phyloP scores from a whole-genome alignment of 805 yeast species.

The Yamadazyma endophytica region DNA sequence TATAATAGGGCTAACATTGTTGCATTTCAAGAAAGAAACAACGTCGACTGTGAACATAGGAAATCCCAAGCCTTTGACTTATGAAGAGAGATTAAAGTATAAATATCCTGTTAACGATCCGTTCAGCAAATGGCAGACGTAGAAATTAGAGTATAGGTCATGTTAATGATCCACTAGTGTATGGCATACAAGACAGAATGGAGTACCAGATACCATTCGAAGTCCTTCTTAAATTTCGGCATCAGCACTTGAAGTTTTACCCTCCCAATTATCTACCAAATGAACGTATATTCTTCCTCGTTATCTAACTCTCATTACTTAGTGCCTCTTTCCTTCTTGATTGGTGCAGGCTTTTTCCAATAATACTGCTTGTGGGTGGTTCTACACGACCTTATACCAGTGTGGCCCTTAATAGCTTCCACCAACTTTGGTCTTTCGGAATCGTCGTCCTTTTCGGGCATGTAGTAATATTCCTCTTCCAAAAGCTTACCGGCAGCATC shows the following conservation, averaged over 20 bases:
- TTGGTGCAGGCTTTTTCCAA: conserved; percentile 61
- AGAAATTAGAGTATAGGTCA: too few relatives aligned
- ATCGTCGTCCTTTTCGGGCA: conserved; percentile 78
- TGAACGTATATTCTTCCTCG: too few relatives aligned
- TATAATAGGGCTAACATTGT: conserved; percentile 27
- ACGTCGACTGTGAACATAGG: conserved; percentile 14
- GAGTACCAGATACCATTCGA: too few relatives aligned
- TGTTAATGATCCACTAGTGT: too few relatives aligned
- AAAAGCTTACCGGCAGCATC: conserved; percentile 95
- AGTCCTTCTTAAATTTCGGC: too few relatives aligned
- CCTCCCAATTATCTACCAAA: too few relatives aligned
- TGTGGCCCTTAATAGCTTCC: conserved; percentile 73
- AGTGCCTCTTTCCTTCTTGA: conserved; percentile 24
- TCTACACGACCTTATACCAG: conserved; percentile 81
- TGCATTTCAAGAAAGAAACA: conserved; percentile 4
- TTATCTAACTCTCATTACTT: too few relatives aligned
- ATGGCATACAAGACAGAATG: too few relatives aligned
- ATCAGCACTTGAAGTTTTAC: too few relatives aligned
- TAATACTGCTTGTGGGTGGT: conserved; percentile 88
- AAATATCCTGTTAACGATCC: conserved; percentile 19
- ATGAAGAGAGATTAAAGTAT: conserved; percentile 18
- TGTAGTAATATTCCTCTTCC: conserved; percentile 91
- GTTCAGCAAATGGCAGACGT: not conserved
- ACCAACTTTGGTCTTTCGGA: conserved; percentile 65
- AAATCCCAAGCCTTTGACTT: conserved; percentile 23